Evolutionary conservation across 148 eudicot species (phyloP).

Genomic region (Camellia sinensis): DNA sequence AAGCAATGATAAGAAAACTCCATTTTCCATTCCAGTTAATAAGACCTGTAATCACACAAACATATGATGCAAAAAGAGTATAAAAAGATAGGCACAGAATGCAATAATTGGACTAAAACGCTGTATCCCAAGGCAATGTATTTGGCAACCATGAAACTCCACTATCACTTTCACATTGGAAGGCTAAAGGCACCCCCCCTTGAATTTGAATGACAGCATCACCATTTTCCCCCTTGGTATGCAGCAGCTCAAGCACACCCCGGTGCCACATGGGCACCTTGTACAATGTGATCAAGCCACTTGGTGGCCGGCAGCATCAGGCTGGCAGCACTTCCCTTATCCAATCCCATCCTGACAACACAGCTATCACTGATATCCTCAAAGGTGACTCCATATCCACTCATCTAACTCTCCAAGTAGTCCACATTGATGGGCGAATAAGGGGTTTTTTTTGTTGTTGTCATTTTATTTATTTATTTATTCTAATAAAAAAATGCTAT

Average conservation of each 20-base stretch:
- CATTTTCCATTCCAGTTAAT: background rate
- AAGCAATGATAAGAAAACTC: background rate
- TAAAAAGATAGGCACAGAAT: too few species aligned
- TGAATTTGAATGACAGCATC: constrained; percentile 50
- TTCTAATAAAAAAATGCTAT: too few species aligned
- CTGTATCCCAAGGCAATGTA: constrained; percentile 52
- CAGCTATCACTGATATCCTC: constrained; percentile 46
- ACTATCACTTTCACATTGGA: constrained; percentile 31
- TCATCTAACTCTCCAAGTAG: constrained; percentile 56
- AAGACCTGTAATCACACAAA: background rate
- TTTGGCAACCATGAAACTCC: constrained; percentile 62
- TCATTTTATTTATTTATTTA: too few species aligned
- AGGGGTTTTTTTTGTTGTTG: background rate
- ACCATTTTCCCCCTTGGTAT: constrained; percentile 37
- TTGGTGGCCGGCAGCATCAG: constrained; percentile 81
- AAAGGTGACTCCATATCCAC: constrained; percentile 61
- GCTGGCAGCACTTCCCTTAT: constrained; percentile 62
- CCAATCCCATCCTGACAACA: constrained; percentile 62
- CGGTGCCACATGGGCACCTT: constrained; percentile 90
- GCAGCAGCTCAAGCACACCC: constrained; percentile 67
- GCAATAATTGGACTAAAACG: constrained; percentile 29
- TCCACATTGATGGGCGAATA: constrained; percentile 37
- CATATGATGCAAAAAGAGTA: too few species aligned
- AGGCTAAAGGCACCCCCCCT: constrained; percentile 71
- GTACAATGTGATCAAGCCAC: constrained; percentile 78